Base-by-base conservation (phyloP, 2,329 filamentous ascomycete species). In the Ceratocystis variospora region DNA sequence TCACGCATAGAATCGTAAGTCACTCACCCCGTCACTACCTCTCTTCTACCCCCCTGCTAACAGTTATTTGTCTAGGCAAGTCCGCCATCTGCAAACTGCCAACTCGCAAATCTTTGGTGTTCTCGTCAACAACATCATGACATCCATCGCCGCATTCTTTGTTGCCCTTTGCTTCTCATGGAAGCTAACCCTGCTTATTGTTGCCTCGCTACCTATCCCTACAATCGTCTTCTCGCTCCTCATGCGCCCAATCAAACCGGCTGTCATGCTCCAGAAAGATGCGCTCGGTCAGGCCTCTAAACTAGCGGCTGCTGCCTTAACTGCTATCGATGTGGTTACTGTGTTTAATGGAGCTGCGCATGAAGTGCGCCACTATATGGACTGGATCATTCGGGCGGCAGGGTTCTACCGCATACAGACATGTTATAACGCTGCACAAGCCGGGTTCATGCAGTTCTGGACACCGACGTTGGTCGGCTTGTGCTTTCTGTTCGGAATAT, bases 401-500 rank as follows among this genome's bases (percentile, higher is more conserved):
- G 75, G 73, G 1, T 80, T 82, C 64, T 96, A 90, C 70, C 76
- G 85, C 10, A 76, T 81, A 17, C 89, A 93, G 72, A 87, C 87
- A 0, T 79, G 83, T 59, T 80, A 84, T 17, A 88, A 85, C 70
- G 85, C 88, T 0, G 73, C 85, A 2, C 91, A 96, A 72, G 85
- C 89, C 72, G 86, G 86, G 0, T 82, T 88, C 61, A 80, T 89
- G 63, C 86, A 87, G 61, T 83, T 95, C 70, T 85, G 91, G 77
- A 85, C 87, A 37, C 81, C 90, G 2, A 80, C 79, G 1, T 85
- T 96, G 73, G 96, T 97, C 70, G 87, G 95, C 0, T 82, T 91
- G 67, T 92, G 91, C 0, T 96, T 97, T 72, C 96, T 89, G 84
- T 96, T 92, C 71, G 92, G 91, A 0, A 82, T 87, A 33, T 77